Evolutionary conservation across 2,329 filamentous ascomycete species (phyloP).

Genomic region (Magnaporthiopsis rhizophila): DNA sequence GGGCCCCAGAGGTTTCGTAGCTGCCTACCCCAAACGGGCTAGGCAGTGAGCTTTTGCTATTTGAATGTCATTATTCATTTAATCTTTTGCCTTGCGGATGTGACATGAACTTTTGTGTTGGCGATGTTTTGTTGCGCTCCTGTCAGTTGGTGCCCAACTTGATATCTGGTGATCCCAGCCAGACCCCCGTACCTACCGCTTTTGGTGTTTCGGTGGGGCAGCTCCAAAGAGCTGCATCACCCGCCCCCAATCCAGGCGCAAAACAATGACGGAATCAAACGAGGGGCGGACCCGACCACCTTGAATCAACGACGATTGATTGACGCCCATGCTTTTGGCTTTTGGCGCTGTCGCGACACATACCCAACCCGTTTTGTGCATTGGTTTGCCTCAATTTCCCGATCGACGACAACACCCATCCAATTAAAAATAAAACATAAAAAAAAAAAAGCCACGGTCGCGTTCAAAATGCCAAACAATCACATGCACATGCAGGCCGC

Average conservation of each 20-base stretch:
- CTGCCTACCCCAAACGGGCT: too few species aligned
- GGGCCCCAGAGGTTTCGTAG: too few species aligned
- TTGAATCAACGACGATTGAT: neutral
- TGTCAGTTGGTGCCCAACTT: neutral
- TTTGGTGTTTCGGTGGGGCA: neutral
- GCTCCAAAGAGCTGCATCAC: neutral
- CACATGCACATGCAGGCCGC: slow-evolving; percentile 6
- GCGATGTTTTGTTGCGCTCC: too few species aligned
- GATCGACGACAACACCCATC: too few species aligned
- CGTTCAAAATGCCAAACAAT: neutral
- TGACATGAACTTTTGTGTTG: too few species aligned
- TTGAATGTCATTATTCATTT: too few species aligned
- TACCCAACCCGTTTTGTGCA: neutral
- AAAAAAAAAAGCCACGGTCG: neutral
- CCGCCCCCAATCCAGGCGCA: neutral
- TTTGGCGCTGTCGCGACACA: neutral
- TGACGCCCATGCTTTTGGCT: too few species aligned
- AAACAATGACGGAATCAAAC: neutral
- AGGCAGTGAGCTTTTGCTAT: too few species aligned
- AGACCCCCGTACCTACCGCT: neutral
- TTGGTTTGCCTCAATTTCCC: too few species aligned
- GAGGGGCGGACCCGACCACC: neutral
- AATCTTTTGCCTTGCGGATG: too few species aligned
- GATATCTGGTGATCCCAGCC: neutral
- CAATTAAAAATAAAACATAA: too few species aligned